phyloP scores from a whole-genome alignment of 2,329 filamentous ascomycete species.

The Biscogniauxia sp. region DNA sequence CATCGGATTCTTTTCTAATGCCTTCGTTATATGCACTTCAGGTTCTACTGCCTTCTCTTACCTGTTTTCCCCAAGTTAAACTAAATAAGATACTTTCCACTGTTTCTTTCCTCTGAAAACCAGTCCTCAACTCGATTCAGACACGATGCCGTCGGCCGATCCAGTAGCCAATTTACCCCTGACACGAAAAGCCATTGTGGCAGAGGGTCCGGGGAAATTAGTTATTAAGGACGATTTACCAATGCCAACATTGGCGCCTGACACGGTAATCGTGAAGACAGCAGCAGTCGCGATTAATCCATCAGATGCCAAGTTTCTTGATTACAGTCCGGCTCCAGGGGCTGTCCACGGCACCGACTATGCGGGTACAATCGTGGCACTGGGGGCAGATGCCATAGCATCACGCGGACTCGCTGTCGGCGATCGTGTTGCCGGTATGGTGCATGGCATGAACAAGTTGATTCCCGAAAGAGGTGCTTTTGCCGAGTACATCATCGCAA shows the following conservation, averaged over 20 bases:
- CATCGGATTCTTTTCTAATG: too few relatives aligned
- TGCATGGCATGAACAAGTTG: constrained; percentile 10
- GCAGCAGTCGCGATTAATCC: constrained; percentile 24
- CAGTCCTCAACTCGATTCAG: too few relatives aligned
- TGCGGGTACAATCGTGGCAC: constrained; percentile 17
- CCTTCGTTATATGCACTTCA: too few relatives aligned
- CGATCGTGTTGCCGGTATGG: constrained; percentile 11
- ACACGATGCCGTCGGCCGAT: too few relatives aligned
- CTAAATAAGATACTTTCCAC: too few relatives aligned
- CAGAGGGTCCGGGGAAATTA: constrained; percentile 4
- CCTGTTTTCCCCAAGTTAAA: too few relatives aligned
- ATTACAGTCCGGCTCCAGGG: constrained; percentile 13
- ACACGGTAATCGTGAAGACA: constrained; percentile 16
- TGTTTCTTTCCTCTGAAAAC: too few relatives aligned
- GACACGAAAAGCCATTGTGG: constrained; percentile 9
- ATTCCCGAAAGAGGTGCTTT: constrained; percentile 29
- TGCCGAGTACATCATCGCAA: constrained; percentile 31
- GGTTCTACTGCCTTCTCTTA: too few relatives aligned
- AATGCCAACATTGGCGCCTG: constrained; percentile 15
- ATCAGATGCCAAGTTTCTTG: constrained; percentile 20
- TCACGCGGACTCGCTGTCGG: constrained; percentile 16
- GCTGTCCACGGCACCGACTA: constrained; percentile 20
- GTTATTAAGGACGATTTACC: constrained; percentile 8
- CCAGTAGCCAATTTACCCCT: too few relatives aligned
- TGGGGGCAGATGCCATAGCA: constrained; percentile 10